Percentiles rank a stretch among this genome's conserved stretches.
Evolutionary conservation across 163 green algal genomes (phyloP).

Genomic region (Chlamydomonas reinhardtii): DNA sequence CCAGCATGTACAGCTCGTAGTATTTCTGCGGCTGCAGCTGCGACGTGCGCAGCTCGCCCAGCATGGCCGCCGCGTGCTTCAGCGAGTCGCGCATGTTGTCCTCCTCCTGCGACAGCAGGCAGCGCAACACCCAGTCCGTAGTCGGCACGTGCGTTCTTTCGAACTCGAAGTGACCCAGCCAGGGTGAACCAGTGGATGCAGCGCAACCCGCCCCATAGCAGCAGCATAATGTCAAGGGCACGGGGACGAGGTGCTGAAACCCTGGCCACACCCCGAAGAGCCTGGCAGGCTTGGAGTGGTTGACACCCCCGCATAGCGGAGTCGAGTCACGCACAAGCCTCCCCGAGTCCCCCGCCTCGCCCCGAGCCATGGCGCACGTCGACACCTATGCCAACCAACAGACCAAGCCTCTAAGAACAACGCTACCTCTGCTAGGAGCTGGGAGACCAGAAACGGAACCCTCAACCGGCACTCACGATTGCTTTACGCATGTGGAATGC

Average conservation of each 20-base stretch:
- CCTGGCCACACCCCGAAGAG: no score
- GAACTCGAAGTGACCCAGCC: no score
- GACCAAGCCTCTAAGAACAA: no score
- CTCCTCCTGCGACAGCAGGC: constrained; percentile 79
- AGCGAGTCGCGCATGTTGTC: constrained; percentile 96
- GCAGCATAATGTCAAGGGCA: no score
- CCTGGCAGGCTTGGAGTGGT: no score
- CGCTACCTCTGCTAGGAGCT: no score
- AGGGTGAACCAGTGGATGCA: no score
- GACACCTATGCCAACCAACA: no score
- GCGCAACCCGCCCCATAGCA: no score
- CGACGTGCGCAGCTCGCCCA: constrained; percentile 95
- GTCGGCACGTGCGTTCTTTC: not conserved
- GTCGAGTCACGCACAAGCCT: not conserved
- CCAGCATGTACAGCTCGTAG: constrained; percentile 97
- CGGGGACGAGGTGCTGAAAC: no score
- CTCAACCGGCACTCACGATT: constrained; percentile 65
- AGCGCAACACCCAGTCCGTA: not conserved
- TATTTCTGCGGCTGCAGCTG: constrained; percentile 93
- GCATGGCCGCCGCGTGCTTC: constrained; percentile 90
- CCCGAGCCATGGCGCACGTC: no score
- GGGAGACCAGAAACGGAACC: not conserved
- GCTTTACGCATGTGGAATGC: constrained; percentile 88
- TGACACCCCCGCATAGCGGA: not conserved
- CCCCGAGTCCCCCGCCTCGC: no score